phyloP scores from a whole-genome alignment of 1,284 basidiomycete species.

The Melampsora medusae region DNA sequence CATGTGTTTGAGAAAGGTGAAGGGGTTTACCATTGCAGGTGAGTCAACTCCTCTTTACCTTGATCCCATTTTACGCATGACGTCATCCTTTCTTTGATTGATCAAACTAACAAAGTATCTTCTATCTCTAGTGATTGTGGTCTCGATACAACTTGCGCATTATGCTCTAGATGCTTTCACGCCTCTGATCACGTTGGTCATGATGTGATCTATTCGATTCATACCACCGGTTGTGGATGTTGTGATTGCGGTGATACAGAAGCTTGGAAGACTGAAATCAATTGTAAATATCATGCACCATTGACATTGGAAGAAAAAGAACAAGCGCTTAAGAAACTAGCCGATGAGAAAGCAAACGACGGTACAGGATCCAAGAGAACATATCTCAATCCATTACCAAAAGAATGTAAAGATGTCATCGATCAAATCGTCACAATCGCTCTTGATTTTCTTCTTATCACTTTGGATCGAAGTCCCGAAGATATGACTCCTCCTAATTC shows the following conservation, averaged over 20 bases:
- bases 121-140: constrained; percentile 71
- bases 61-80: background rate
- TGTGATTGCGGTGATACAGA: constrained; percentile 89
- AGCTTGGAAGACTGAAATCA: constrained; percentile 70
- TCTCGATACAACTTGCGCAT: constrained; percentile 78
- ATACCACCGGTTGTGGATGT: constrained; percentile 71
- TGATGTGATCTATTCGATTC: constrained; percentile 85
- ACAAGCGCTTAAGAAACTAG: constrained; percentile 47
- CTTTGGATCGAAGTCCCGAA: constrained; percentile 51
- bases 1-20: constrained; percentile 55
- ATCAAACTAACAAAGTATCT: constrained; percentile 11
- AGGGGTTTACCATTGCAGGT: constrained; percentile 53
- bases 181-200: constrained; percentile 77
- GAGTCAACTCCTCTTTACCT: constrained; percentile 12
- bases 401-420: constrained; percentile 69
- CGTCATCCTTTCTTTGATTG: background rate
- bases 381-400: constrained; percentile 53
- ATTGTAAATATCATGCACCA: constrained; percentile 69
- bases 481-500: constrained; percentile 39
- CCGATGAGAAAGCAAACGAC: constrained; percentile 49
- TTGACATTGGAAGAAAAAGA: constrained; percentile 34
- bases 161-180: constrained; percentile 83
- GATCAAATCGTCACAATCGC: constrained; percentile 71
- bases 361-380: constrained; percentile 46
- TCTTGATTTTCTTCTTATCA: constrained; percentile 79